A percentile compares a stretch with the other conserved stretches of the same genome.
Evolutionary conservation across 257 asterid genomes (phyloP).

Genomic region (Gentiana straminea): DNA sequence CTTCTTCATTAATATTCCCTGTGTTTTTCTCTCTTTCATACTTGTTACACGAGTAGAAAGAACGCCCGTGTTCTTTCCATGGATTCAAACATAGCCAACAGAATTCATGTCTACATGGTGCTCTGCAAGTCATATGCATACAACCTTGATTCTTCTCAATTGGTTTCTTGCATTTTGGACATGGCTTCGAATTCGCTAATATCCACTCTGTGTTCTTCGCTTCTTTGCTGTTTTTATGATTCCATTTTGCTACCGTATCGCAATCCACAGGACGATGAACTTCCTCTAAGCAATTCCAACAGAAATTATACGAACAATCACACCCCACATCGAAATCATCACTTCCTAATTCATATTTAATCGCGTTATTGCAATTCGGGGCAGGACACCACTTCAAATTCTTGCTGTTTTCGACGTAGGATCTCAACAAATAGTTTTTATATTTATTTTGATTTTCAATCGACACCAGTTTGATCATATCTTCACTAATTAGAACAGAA

Average conservation of each 20-base stretch:
- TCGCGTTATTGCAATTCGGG: conserved; percentile 7
- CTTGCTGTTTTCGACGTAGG: conserved; percentile 2
- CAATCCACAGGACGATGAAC: conserved; percentile 15
- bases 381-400: conserved; percentile 12
- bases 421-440: not conserved
- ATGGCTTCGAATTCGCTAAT: conserved; percentile 1
- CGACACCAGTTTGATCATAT: not conserved
- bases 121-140: conserved; percentile 12
- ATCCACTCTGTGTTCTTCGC: conserved; percentile 3
- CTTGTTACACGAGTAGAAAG: not conserved
- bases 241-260: conserved; percentile 5
- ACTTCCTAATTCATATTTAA: conserved; percentile 1
- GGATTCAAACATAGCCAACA: conserved; percentile 10
- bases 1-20: not conserved
- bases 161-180: conserved; percentile 4
- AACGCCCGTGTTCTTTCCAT: not conserved
- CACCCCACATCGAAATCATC: conserved; percentile 3
- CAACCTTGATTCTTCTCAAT: conserved; percentile 10
- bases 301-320: conserved; percentile 10
- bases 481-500: conserved; percentile 3
- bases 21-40: not conserved
- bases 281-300: conserved; percentile 16
- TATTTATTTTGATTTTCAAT: conserved; percentile 1
- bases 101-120: conserved; percentile 4
- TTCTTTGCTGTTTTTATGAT: not conserved